Evolutionary conservation across 2,329 filamentous ascomycete species (phyloP), one percentile per base, ranked within the genome.

Genomic region (Colletotrichum cuscutae): DNA sequence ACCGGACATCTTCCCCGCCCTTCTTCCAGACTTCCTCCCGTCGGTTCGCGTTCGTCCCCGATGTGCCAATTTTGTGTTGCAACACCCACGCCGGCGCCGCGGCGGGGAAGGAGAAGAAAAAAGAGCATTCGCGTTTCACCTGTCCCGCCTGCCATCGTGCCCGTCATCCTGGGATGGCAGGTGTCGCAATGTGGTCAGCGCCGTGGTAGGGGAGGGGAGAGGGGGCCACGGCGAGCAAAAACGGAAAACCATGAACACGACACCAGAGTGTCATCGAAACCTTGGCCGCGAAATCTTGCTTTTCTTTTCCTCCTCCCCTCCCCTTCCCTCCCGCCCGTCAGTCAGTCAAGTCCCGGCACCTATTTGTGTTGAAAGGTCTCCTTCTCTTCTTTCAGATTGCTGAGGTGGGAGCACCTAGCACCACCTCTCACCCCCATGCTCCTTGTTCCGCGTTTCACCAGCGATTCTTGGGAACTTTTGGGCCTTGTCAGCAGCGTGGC

Each of bases 121-220:
- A 32, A 32, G 11, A 37, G 13, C 26, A 11, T 35, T 49, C 65
- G 58, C 32, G 69, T 72, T 64, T 69, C 65, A 69, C 24, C 35
- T 64, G 15, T n/a, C 28, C n/a, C 61, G 19, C 52, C 69, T 46
- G 65, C 59, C 69, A 64, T 64, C 59, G 69, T 54, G 59, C 63
- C 59, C 65, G n/a, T 22, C 19, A 64, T 56, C 57, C 69, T 72
- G 69, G 69, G 69, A 72, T 72, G 69, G 65, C 59, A 72, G 67
- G 53, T 72, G 65, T 72, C 59, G 52, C 42, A 32, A 22, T 35
- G 7, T 53, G 28, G 12, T n/a, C 8, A 19, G 13, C 52, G 24
- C 24, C 9, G 22, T 15, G 35, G 35, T 15, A 15, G 35, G 5
- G 0, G 35, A 13, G n/a, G 12, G 22, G 24, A 54, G 52, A 22